A percentile compares a stretch with the other conserved stretches of the same genome.
Conservation (phyloP, 2,329 filamentous ascomycete genomes). For the Paraphaeosphaeria sporulosa region DNA sequence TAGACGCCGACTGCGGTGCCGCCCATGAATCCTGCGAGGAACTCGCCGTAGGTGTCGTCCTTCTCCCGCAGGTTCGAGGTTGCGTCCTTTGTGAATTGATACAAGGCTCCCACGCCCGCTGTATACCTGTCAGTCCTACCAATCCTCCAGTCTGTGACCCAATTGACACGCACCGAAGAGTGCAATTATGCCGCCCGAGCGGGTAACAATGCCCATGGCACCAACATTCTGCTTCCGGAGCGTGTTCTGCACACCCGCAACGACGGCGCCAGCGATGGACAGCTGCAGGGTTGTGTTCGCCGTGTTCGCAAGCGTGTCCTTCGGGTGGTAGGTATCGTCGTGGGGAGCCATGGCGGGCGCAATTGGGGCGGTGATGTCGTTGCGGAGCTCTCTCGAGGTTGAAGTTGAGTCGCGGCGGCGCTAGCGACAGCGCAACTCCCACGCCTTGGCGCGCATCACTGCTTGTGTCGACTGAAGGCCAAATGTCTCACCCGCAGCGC, state of each 20-base stretch:
- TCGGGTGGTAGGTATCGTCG: slow-evolving; percentile 66
- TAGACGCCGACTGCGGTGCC: slow-evolving; percentile 76
- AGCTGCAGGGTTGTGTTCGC: slow-evolving; percentile 71
- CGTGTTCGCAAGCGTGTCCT: slow-evolving; percentile 75
- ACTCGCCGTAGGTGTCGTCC: slow-evolving; percentile 79
- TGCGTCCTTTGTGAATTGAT: slow-evolving; percentile 78
- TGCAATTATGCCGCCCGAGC: slow-evolving; percentile 76
- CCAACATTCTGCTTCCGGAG: slow-evolving; percentile 84
- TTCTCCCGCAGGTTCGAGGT: slow-evolving; percentile 86
- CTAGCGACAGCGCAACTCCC: slow-evolving; percentile 13
- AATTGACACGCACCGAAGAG: slow-evolving; percentile 64
- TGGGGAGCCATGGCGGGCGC: slow-evolving; percentile 47
- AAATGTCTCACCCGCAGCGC: slow-evolving; percentile 20
- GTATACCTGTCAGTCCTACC: slow-evolving; percentile 39
- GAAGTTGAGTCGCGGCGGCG: slow-evolving; percentile 22
- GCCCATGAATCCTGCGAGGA: slow-evolving; percentile 77
- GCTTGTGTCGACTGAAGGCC: not conserved
- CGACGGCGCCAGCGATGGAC: slow-evolving; percentile 72
- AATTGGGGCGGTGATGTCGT: slow-evolving; percentile 31
- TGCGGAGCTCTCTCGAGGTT: slow-evolving; percentile 26
- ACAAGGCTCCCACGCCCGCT: slow-evolving; percentile 78
- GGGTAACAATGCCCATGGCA: slow-evolving; percentile 79
- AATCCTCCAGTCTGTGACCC: slow-evolving; percentile 1
- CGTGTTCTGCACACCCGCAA: slow-evolving; percentile 85
- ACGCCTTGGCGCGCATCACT: slow-evolving; percentile 13